phyloP scores from a whole-genome alignment of 805 yeast species.

The Lipomyces yamadae region DNA sequence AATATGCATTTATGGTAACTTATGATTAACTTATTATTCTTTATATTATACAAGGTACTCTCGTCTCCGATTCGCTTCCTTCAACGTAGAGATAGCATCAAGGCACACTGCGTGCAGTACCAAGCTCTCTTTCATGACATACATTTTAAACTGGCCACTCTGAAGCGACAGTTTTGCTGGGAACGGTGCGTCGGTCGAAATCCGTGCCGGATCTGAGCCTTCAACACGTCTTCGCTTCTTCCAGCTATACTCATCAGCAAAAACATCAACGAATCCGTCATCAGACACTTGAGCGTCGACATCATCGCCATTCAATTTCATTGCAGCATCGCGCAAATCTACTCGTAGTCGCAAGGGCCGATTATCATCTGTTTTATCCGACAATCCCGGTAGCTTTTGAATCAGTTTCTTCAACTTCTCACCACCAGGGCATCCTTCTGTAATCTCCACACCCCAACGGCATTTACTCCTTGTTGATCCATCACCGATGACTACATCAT shows the following conservation, averaged over 20 bases:
- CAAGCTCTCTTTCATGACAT: slow-evolving; percentile 1
- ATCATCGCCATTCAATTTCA: slow-evolving; percentile 16
- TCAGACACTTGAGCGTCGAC: slow-evolving; percentile 5
- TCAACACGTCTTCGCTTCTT: slow-evolving; percentile 5
- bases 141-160: slow-evolving; percentile 22
- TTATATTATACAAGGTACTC: slow-evolving; percentile 8
- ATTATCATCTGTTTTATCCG: not conserved
- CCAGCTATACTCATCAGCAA: not conserved
- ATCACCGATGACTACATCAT: slow-evolving; percentile 11
- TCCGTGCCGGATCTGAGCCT: not conserved
- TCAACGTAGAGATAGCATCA: slow-evolving; percentile 16
- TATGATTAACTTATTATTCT: not conserved
- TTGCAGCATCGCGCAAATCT: slow-evolving; percentile 16
- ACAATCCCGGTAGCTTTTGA: slow-evolving; percentile 6
- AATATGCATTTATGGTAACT: no score
- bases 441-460: slow-evolving; percentile 26
- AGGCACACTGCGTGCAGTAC: slow-evolving; percentile 15
- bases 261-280: slow-evolving; percentile 20
- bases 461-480: slow-evolving; percentile 7
- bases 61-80: slow-evolving; percentile 20
- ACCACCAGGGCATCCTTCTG: slow-evolving; percentile 7
- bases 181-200: not conserved
- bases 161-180: slow-evolving; percentile 10
- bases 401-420: slow-evolving; percentile 17
- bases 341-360: slow-evolving; percentile 14